Conservation (phyloP, 2,329 filamentous ascomycete genomes). For the Hymenoscyphus repandus region DNA sequence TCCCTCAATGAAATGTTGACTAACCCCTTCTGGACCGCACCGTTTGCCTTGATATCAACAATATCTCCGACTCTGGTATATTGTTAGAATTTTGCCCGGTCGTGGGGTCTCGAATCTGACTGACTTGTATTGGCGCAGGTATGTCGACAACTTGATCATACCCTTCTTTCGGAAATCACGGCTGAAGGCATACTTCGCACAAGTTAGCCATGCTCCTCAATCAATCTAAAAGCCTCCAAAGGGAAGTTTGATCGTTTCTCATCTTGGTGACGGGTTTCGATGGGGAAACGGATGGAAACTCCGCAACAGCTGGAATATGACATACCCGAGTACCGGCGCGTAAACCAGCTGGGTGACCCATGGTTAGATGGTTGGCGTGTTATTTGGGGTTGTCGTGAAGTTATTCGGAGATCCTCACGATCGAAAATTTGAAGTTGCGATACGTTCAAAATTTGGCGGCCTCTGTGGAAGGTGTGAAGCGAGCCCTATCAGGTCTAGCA, state of each 20-base stretch:
- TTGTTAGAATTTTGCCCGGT: conserved; percentile 38
- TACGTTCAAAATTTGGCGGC: too few relatives aligned
- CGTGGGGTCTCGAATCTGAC: conserved; percentile 26
- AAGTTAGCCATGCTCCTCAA: conserved; percentile 7
- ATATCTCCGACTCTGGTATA: conserved; percentile 83
- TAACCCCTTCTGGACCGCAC: conserved; percentile 97
- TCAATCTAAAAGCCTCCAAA: too few relatives aligned
- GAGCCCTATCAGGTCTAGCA: too few relatives aligned
- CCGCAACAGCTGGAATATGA: conserved; percentile 23
- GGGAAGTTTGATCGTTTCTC: too few relatives aligned
- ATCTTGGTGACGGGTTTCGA: too few relatives aligned
- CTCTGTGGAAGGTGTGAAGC: too few relatives aligned
- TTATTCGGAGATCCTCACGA: conserved; percentile 10
- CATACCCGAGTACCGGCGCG: conserved; percentile 78
- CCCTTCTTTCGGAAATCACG: conserved; percentile 93
- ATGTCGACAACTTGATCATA: conserved; percentile 88
- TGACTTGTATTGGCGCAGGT: conserved; percentile 89
- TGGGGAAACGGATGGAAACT: too few relatives aligned
- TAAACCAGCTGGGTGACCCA: conserved; percentile 73
- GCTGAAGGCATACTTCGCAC: conserved; percentile 77
- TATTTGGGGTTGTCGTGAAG: background rate
- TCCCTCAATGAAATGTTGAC: conserved; percentile 29
- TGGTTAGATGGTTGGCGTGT: conserved; percentile 17
- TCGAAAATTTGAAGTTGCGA: conserved; percentile 1
- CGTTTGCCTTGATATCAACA: conserved; percentile 98